Conservation (phyloP, 768 basidiomycete genomes). For the Lentinula lateritia region DNA sequence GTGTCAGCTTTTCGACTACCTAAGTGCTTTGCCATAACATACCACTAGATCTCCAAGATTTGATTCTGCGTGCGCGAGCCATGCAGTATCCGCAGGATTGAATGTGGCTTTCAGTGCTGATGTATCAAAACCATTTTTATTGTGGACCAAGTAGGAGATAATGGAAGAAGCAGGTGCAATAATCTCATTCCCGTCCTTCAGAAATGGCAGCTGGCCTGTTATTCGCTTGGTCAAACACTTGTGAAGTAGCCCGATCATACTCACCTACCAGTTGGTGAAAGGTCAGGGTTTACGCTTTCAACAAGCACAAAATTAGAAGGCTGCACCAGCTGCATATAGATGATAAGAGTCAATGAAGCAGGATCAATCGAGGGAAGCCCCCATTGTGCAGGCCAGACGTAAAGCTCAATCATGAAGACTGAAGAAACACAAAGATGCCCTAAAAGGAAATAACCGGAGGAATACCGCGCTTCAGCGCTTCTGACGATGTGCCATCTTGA, state of each 20-base stretch:
- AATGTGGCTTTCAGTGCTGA: background rate
- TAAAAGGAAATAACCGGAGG: too few relatives aligned
- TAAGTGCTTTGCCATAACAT: constrained; percentile 20
- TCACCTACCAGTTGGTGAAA: constrained; percentile 65
- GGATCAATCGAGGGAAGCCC: constrained; percentile 64
- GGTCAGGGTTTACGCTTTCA: constrained; percentile 63
- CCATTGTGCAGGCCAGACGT: constrained; percentile 71
- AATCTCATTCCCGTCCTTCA: constrained; percentile 50
- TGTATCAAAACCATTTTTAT: background rate
- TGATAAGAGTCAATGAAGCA: constrained; percentile 53
- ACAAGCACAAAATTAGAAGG: constrained; percentile 63
- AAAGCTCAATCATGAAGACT: background rate
- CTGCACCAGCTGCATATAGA: constrained; percentile 64
- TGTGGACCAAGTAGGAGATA: constrained; percentile 38
- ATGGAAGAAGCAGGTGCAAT: constrained; percentile 56
- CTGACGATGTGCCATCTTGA: too few relatives aligned
- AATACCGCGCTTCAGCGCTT: too few relatives aligned
- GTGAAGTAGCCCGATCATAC: constrained; percentile 9
- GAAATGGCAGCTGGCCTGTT: constrained; percentile 67
- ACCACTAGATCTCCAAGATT: constrained; percentile 70
- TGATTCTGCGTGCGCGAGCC: constrained; percentile 60
- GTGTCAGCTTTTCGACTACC: constrained; percentile 3
- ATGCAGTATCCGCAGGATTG: constrained; percentile 51
- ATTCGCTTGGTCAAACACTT: constrained; percentile 8
- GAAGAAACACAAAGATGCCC: too few relatives aligned